A percentile compares a stretch with the other conserved stretches of the same genome.
These are phyloP conservation scores for Cylindrotheca fusiformis DNA, from an alignment of 108 stramenopile genomes.

Conservation along the genomic window DNA sequence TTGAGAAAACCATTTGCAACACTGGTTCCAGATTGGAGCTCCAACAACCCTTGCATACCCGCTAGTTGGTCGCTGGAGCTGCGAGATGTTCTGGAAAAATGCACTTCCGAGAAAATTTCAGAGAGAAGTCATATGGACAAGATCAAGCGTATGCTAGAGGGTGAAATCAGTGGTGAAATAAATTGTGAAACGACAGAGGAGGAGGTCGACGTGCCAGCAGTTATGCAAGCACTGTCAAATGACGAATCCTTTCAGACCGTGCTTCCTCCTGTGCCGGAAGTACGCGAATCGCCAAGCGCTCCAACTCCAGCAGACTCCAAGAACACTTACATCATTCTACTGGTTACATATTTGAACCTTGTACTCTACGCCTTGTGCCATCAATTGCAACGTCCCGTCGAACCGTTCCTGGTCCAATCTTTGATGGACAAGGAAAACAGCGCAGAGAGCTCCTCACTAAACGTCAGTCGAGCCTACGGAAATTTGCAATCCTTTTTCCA, in stretches of 20 bases:
- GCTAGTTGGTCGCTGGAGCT: background rate
- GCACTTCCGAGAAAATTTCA: background rate
- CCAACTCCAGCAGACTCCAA: background rate
- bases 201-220: background rate
- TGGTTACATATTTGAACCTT: constrained; percentile 69
- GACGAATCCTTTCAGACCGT: background rate
- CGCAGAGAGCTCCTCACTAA: constrained; percentile 10
- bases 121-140: background rate
- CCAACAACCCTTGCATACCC: background rate
- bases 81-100: background rate
- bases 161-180: background rate
- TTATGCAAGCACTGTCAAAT: background rate
- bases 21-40: background rate
- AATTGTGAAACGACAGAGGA: background rate
- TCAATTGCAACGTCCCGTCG: constrained; percentile 79
- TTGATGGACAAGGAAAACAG: constrained; percentile 26
- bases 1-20: constrained; percentile 41
- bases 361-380: constrained; percentile 70
- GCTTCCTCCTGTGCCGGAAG: background rate
- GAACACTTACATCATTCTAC: constrained; percentile 22
- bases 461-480: constrained; percentile 57
- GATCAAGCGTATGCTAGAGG: background rate
- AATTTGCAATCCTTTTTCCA: constrained; percentile 74
- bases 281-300: background rate
- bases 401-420: constrained; percentile 70